phyloP scores from a whole-genome alignment of 495 filamentous ascomycete genomes.

The Podospora australis region DNA sequence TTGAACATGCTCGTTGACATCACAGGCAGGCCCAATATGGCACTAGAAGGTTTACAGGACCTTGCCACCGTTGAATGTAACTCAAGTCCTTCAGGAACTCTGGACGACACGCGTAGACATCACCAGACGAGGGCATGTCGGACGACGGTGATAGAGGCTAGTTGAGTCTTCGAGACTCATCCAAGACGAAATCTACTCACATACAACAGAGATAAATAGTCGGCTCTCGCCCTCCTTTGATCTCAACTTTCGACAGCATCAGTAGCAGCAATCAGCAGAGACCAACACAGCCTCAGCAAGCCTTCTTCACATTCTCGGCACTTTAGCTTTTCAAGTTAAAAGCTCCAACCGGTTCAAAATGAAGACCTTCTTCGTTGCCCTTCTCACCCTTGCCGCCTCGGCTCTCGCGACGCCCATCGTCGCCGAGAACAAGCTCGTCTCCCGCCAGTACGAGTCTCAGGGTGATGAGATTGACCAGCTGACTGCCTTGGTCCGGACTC shows the following conservation, averaged over 20 bases:
- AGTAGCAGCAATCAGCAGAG: constrained; percentile 4
- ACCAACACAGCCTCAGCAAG: not conserved
- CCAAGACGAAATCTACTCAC: too few species aligned
- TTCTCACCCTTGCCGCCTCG: constrained; percentile 31
- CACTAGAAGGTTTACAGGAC: not conserved
- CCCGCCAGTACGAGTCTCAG: constrained; percentile 26
- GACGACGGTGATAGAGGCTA: too few species aligned
- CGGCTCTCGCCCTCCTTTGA: not conserved
- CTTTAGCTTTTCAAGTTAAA: not conserved
- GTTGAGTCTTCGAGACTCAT: too few species aligned
- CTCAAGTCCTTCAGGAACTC: not conserved
- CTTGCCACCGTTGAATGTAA: constrained; percentile 2
- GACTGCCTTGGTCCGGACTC: constrained; percentile 21
- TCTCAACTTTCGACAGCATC: constrained; percentile 1
- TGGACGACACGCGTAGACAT: not conserved
- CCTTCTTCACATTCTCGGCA: not conserved
- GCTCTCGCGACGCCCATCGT: constrained; percentile 29
- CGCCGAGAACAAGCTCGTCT: constrained; percentile 4
- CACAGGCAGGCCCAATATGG: not conserved
- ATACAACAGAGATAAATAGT: constrained; percentile 9
- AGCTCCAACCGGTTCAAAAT: constrained; percentile 20
- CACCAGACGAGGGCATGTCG: too few species aligned
- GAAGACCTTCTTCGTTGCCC: constrained; percentile 31
- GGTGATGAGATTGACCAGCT: constrained; percentile 27
- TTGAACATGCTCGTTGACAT: constrained; percentile 7